These are phyloP conservation scores for Colletotrichum siamense DNA, from an alignment of 2,329 filamentous ascomycete genomes.

Conservation along the genomic window DNA sequence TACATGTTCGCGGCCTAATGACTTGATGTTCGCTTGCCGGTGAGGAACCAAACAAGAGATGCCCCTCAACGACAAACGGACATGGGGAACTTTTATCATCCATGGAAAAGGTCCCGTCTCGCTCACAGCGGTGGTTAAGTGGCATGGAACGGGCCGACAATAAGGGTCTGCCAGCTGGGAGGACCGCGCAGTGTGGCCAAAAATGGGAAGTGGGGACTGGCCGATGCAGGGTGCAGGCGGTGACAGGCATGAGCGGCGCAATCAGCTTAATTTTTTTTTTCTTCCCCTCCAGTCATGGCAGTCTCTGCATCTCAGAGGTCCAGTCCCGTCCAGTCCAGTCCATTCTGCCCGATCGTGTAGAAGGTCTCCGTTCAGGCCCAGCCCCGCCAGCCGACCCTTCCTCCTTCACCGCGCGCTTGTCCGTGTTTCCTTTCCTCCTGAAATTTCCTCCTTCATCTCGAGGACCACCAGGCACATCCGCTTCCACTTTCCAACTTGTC, in stretches of 20 bases:
- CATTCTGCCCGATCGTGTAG: slow-evolving; percentile 15
- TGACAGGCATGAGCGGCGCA: slow-evolving; percentile 18
- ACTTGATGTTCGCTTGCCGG: not conserved
- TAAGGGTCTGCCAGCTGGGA: slow-evolving; percentile 15
- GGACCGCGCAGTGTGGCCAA: not conserved
- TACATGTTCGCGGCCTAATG: not conserved
- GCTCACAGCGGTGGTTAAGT: not conserved
- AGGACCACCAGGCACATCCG: not conserved
- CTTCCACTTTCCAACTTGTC: not conserved
- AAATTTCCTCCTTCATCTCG: slow-evolving; percentile 6
- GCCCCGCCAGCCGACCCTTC: slow-evolving; percentile 11
- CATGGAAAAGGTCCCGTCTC: not conserved
- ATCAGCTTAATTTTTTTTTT: slow-evolving; percentile 17
- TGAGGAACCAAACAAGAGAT: not conserved
- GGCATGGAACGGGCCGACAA: slow-evolving; percentile 13
- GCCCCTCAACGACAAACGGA: not conserved
- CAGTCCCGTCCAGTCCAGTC: slow-evolving; percentile 4
- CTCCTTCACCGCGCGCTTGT: slow-evolving; percentile 16
- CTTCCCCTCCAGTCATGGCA: slow-evolving; percentile 1
- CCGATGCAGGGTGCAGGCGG: slow-evolving; percentile 20
- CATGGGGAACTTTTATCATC: not conserved
- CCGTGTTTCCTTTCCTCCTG: slow-evolving; percentile 7
- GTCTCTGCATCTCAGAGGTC: not conserved
- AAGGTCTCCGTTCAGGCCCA: slow-evolving; percentile 8
- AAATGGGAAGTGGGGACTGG: not conserved